Conservation (phyloP, 176 grass and related monocot species). For the Bonia amplexicaulis region DNA sequence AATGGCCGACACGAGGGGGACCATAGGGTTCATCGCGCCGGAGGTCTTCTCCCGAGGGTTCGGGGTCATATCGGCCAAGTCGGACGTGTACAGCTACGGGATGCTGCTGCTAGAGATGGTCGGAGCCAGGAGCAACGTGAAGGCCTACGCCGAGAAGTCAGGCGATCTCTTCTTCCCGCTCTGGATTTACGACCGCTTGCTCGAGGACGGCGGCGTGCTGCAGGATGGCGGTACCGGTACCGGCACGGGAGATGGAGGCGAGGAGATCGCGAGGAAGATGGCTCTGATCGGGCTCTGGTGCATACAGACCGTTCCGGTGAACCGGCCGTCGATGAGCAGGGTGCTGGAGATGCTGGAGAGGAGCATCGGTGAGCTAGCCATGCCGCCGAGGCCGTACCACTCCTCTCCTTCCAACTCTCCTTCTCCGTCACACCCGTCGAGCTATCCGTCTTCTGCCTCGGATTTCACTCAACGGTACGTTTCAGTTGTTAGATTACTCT, state of each 20-base stretch:
- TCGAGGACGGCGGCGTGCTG: slow-evolving; percentile 9
- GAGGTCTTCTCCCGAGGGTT: slow-evolving; percentile 64
- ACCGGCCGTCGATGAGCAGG: slow-evolving; percentile 63
- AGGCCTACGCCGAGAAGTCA: neutral
- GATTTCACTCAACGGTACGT: slow-evolving; percentile 26
- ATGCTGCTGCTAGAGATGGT: slow-evolving; percentile 77
- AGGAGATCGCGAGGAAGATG: slow-evolving; percentile 55
- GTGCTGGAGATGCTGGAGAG: slow-evolving; percentile 76
- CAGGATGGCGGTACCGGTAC: neutral
- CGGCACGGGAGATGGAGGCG: neutral
- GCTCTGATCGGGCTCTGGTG: slow-evolving; percentile 62
- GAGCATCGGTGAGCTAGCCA: slow-evolving; percentile 31
- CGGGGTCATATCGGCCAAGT: slow-evolving; percentile 49
- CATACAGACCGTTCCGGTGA: slow-evolving; percentile 49
- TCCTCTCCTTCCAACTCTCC: slow-evolving; percentile 22
- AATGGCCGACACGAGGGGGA: slow-evolving; percentile 54
- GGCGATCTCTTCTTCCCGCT: slow-evolving; percentile 56
- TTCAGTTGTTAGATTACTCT: neutral
- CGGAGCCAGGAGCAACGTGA: slow-evolving; percentile 45
- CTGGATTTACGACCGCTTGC: slow-evolving; percentile 59
- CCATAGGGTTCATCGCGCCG: slow-evolving; percentile 74
- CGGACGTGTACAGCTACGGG: slow-evolving; percentile 76
- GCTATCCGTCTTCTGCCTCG: slow-evolving; percentile 31
- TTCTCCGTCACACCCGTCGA: slow-evolving; percentile 12
- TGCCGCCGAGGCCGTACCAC: slow-evolving; percentile 55